Base-by-base conservation (phyloP, 768 basidiomycete species). In the Xanthoconium purpureum region DNA sequence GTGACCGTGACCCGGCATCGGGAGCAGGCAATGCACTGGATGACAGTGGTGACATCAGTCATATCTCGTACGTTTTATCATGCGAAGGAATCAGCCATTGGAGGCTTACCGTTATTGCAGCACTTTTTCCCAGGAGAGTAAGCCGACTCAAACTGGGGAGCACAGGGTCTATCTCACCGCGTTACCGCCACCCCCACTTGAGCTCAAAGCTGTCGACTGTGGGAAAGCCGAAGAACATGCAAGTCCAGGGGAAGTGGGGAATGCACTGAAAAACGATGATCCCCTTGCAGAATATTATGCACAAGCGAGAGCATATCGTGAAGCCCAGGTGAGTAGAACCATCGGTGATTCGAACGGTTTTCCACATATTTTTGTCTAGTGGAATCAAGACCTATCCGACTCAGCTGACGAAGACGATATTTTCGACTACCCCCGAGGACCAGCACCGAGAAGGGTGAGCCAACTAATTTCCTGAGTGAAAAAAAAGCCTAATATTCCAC, bases 251-350 rank as follows among this genome's bases (percentile, higher is more conserved):
- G 48, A 45, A 38, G 57, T 9, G n/a, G 43, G 37, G 29, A 58
- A 44, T 32, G 38, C 46, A 30, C 35, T 29, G 14, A 61, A 58
- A 36, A 52, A 20, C 14, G 60, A 57, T 38, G 88, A 90, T 64
- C 86, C 88, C 0, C 72, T 90, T 50, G 80, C 80, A 1, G 79
- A 84, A 58, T 88, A 86, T 63, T 89, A 89, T 62, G 76, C 72
- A 4, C 71, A 77, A 60, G 88, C 87, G 3, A 78, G 71, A 47
- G 80, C 76, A 17, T 78, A 82, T 38, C 68, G 62, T 28, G 80
- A 82, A 28, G 73, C 68, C 15, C 70, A 68, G 56, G 83, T 81
- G 47, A 57, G 78, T 57, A 42, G 47, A 30, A 1, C 12, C 6
- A 15, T 47, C 2, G 7, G 18, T 18, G 9, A 33, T 47, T 7